phyloP scores from a whole-genome alignment of 768 basidiomycete species.

The Leucosporidium yakuticum region DNA sequence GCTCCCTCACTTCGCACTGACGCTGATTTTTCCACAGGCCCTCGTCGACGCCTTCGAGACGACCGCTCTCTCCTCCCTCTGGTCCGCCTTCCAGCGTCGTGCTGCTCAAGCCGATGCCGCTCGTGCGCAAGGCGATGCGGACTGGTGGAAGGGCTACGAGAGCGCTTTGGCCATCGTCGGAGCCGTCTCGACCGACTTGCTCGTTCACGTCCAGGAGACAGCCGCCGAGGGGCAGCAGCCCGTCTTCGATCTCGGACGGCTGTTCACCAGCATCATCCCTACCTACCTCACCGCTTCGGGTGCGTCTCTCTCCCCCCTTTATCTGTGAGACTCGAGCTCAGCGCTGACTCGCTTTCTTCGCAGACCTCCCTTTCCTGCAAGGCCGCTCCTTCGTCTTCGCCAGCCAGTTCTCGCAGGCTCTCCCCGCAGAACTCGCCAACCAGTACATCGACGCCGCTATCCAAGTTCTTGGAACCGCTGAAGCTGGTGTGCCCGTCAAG shows the following conservation, averaged over 20 bases:
- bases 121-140: conserved; percentile 19
- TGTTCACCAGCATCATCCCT: conserved; percentile 75
- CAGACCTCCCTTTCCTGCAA: conserved; percentile 87
- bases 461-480: conserved; percentile 67
- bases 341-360: not conserved
- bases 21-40: conserved; percentile 1
- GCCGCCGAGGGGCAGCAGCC: conserved; percentile 57
- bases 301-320: conserved; percentile 43
- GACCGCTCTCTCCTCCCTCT: conserved; percentile 16
- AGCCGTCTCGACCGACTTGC: conserved; percentile 67
- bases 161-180: conserved; percentile 57
- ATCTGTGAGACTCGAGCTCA: not conserved
- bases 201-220: conserved; percentile 72
- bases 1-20: not conserved
- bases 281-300: conserved; percentile 64
- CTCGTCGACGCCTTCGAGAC: conserved; percentile 22
- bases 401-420: conserved; percentile 70
- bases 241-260: conserved; percentile 67
- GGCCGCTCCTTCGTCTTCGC: conserved; percentile 93
- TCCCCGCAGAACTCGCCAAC: conserved; percentile 65
- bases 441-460: conserved; percentile 86
- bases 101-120: conserved; percentile 12
- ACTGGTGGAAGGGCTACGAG: conserved; percentile 77
- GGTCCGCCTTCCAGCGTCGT: conserved; percentile 22
- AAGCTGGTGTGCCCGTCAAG: conserved; percentile 78